Evolutionary conservation across 192 early-diverging fungal species (phyloP).

Genomic region (Diversispora epigaea): DNA sequence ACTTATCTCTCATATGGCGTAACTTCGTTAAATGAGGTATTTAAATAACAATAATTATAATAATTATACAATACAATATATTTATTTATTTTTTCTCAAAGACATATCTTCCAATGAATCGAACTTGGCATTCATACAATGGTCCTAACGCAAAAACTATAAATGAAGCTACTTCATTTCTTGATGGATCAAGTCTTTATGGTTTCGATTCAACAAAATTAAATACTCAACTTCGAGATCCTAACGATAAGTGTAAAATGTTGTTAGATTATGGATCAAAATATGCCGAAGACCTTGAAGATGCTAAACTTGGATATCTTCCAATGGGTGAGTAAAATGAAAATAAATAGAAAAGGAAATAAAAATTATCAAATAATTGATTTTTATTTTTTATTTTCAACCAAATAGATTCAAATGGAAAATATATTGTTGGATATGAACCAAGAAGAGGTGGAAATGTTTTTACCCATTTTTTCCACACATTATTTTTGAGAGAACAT

Average conservation of each 20-base stretch:
- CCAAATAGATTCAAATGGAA: not conserved
- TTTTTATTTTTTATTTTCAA: not conserved
- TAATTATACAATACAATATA: not conserved
- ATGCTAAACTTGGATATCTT: constrained; percentile 6
- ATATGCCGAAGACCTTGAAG: not conserved
- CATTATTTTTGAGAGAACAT: constrained; percentile 12
- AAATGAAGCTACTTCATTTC: constrained; percentile 6
- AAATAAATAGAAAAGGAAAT: not conserved
- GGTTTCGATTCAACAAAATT: not conserved
- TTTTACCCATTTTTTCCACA: not conserved
- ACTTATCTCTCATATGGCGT: not conserved
- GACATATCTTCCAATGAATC: not conserved
- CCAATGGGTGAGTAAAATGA: not conserved
- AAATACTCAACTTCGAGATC: not conserved
- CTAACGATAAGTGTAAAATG: not conserved
- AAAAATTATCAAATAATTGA: not conserved
- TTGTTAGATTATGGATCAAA: not conserved
- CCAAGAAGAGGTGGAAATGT: not conserved
- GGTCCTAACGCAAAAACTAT: not conserved
- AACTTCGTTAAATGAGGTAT: not conserved
- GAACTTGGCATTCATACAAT: not conserved
- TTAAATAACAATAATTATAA: not conserved
- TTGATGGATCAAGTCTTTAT: constrained; percentile 6
- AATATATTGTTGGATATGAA: not conserved
- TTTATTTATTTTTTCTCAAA: not conserved